A percentile compares a stretch with the other conserved stretches of the same genome.
Conservation (phyloP, 75 land plant genomes). For the Cryptomeria japonica region DNA sequence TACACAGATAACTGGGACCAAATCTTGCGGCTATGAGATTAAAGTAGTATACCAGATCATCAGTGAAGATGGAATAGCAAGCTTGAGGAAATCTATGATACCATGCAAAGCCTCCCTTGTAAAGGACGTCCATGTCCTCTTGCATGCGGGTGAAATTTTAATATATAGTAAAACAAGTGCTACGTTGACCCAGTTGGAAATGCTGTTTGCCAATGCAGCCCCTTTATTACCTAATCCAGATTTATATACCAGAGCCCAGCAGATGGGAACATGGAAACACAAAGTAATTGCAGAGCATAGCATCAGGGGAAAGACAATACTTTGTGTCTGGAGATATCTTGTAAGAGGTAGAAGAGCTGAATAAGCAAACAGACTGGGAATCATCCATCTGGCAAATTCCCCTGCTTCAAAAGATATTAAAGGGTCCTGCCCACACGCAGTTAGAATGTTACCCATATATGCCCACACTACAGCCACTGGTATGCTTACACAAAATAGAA, state of each 20-base stretch:
- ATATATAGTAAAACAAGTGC: conserved; percentile 39
- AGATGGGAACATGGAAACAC: conserved; percentile 54
- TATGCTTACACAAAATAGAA: conserved; percentile 50
- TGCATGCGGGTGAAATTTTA: conserved; percentile 52
- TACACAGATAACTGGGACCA: not conserved
- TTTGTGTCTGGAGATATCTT: conserved; percentile 76
- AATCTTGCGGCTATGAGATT: not conserved
- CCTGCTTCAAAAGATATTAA: conserved; percentile 63
- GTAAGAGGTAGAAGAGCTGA: conserved; percentile 62
- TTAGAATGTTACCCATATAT: conserved; percentile 50
- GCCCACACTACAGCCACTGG: conserved; percentile 72
- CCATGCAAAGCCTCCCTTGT: conserved; percentile 61
- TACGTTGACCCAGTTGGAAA: conserved; percentile 76
- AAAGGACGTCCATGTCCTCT: conserved; percentile 63
- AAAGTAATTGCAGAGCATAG: conserved; percentile 45
- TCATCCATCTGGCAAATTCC: conserved; percentile 58
- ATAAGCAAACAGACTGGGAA: conserved; percentile 70
- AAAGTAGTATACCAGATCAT: conserved; percentile 75
- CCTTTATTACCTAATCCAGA: conserved; percentile 71
- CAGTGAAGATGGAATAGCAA: conserved; percentile 75
- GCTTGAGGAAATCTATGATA: conserved; percentile 41
- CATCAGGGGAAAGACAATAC: conserved; percentile 73
- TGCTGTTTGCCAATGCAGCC: conserved; percentile 69
- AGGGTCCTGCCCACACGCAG: conserved; percentile 54
- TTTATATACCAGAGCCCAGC: conserved; percentile 69